Percentiles rank a stretch among this genome's conserved stretches.
These are phyloP conservation scores for Pythium sukuiense DNA, from an alignment of 352 stramenopile genomes.

Conservation along the genomic window DNA sequence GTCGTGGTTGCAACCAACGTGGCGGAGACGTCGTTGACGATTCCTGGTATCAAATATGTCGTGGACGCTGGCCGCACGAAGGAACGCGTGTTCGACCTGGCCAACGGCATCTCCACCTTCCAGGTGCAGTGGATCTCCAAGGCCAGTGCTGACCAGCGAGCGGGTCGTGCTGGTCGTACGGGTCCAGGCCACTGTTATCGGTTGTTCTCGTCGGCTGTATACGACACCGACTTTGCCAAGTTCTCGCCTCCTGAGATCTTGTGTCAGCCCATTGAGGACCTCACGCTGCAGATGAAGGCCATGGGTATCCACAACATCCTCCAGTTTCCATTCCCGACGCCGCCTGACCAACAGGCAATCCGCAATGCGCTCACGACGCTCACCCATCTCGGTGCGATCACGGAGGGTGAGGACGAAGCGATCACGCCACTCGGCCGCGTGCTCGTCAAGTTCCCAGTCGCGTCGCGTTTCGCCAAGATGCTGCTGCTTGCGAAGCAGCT, in stretches of 20 bases:
- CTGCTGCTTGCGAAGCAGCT: conserved; percentile 79
- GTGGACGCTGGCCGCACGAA: conserved; percentile 97
- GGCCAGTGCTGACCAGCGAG: conserved; percentile 84
- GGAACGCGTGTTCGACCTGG: conserved; percentile 93
- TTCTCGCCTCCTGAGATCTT: conserved; percentile 91
- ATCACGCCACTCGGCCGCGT: conserved; percentile 82
- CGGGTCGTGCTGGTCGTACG: conserved; percentile 94
- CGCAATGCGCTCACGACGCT: conserved; percentile 86
- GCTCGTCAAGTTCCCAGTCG: conserved; percentile 87
- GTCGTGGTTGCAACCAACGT: conserved; percentile 99
- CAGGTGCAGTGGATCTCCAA: conserved; percentile 92
- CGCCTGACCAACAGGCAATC: conserved; percentile 88
- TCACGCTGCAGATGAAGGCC: conserved; percentile 97
- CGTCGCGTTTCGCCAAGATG: conserved; percentile 90
- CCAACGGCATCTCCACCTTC: conserved; percentile 92
- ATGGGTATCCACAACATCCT: conserved; percentile 96
- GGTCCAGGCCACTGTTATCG: conserved; percentile 98
- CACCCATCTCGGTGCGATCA: conserved; percentile 72
- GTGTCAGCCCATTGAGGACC: conserved; percentile 93
- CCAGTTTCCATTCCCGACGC: conserved; percentile 96
- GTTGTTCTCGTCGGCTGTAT: conserved; percentile 96
- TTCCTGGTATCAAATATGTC: conserved; percentile 95
- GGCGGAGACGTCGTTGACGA: conserved; percentile 96
- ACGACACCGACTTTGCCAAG: conserved; percentile 92
- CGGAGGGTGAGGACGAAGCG: conserved; percentile 46